Conservation (phyloP, 1,284 basidiomycete species). For the Schizopora paradoxa region DNA sequence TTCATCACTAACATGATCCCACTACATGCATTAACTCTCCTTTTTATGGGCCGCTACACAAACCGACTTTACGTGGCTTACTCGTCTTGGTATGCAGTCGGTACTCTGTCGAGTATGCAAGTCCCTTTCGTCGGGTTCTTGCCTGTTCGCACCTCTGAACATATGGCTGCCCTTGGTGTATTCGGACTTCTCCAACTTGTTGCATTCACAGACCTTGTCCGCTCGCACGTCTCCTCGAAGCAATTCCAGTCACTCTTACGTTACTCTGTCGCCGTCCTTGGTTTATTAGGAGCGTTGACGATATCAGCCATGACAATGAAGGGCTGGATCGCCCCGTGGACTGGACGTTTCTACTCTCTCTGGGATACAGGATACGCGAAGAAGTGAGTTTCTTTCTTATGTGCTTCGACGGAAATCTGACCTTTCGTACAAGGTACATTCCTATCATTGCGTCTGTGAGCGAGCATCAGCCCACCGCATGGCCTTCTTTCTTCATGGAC, state of each 20-base stretch:
- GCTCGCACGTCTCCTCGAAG: slow-evolving; percentile 85
- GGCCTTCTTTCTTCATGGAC: slow-evolving; percentile 99
- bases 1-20: slow-evolving; percentile 99
- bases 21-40: slow-evolving; percentile 86
- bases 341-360: slow-evolving; percentile 97
- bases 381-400: slow-evolving; percentile 53
- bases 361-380: slow-evolving; percentile 99
- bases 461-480: slow-evolving; percentile 99
- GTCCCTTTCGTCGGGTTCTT: slow-evolving; percentile 99
- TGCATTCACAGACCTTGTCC: slow-evolving; percentile 87
- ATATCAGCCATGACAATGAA: slow-evolving; percentile 84
- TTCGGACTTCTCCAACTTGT: slow-evolving; percentile 97
- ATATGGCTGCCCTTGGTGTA: slow-evolving; percentile 97
- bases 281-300: slow-evolving; percentile 67
- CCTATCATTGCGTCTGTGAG: slow-evolving; percentile 99
- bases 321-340: slow-evolving; percentile 98
- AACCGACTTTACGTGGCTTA: slow-evolving; percentile 92
- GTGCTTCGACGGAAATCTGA: slow-evolving; percentile 13
- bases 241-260: slow-evolving; percentile 87
- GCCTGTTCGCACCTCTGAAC: slow-evolving; percentile 95
- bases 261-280: slow-evolving; percentile 62
- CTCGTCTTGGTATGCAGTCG: slow-evolving; percentile 96
- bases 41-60: slow-evolving; percentile 97
- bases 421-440: slow-evolving; percentile 61
- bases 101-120: slow-evolving; percentile 97